Evolutionary conservation across 495 filamentous ascomycete species (phyloP), one percentile per base, ranked within the genome.

Genomic region (Aspergillus bertholletiae): DNA sequence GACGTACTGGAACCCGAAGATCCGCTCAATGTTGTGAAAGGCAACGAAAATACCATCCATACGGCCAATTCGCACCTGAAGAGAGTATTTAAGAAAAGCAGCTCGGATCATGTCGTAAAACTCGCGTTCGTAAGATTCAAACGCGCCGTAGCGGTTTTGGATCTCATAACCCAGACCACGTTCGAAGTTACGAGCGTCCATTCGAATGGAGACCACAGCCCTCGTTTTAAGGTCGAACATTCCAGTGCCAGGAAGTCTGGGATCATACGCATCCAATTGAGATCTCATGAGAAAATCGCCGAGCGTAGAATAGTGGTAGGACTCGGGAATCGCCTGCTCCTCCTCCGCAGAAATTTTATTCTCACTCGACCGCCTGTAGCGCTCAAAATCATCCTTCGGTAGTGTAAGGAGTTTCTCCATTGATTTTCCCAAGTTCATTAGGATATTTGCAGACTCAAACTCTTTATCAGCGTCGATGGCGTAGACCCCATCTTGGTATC

Each of bases 31-130:
- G 62, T 99, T 99, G 72, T 99, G 94, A 67, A 85, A 97, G 12
- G 95, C 95, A n/a, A 97, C 89, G 60, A 97, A 97, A 46, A 97
- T 97, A 47, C 94, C 94, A 58, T 97, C 92, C 94, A 99, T 99
- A 20, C 95, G 85, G 24, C 94, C 94, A 79, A 97, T 90, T 21
- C 94, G 85, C 30, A 92, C 94, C 68, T 99, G 94, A 22, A 99
- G 77, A 5, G 92, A 96, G 66, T 99, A 99, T 62, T 97, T 97
- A 53, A 99, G 74, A 75, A 99, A 96, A 7, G 93, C 93, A 2
- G 90, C 81, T 28, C 94, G 82, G 53, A 96, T 93, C 93, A 97
- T 96, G 65, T 99, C 94, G 64, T 85, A 95, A 70, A 90, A 96
- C 66, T 99, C 95, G 41, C 93, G 85, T 64, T 99, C 94, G 69